Evolutionary conservation across 2,329 filamentous ascomycete species (phyloP), one percentile per base, ranked within the genome.

Genomic region (Botrytis medusae): DNA sequence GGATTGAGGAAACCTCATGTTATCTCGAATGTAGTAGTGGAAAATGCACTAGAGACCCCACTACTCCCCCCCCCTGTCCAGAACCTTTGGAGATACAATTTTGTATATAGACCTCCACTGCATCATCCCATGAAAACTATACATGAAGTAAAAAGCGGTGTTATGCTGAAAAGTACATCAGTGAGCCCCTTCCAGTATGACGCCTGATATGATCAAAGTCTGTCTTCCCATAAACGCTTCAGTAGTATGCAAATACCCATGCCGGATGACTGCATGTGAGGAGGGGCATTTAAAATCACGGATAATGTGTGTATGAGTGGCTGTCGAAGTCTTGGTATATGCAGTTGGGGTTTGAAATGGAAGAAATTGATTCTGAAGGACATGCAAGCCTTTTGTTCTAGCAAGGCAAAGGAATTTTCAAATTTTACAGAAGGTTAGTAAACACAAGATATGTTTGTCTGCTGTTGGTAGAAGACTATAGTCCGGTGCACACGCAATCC

Each of bases 141-240:
- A 20, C 51, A 73, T 73, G 20, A 69, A 10, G 44, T 54, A 73
- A 10, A 64, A 42, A 2, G 64, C 71, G 25, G 57, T 62, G 2
- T 32, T 32, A 69, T 60, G 54, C n/a, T 46, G 44, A 44, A 5
- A 20, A 68, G 20, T 7, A 29, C n/a, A 37, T 34, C 12, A 22
- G 20, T 7, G 29, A 48, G 32, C 44, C 44, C 8, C 12, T 7
- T 9, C 9, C 32, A 42, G 20, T 32, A 2, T 40, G 46, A 48
- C 71, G 65, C 8, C 37, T 29, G 12, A 69, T 22, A 61, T 77
- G 78, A 67, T 82, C 76, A 72, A 84, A 84, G 57, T 84, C 80
- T 32, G 82, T 74, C 54, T 74, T 16, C 82, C 81, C 32, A 81
- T 78, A 64, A 84, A 82, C 0, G 82, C 82, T 68, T 84, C 83